Base-by-base conservation (phyloP, 129 eudicot species). In the Smallanthus sonchifolius region DNA sequence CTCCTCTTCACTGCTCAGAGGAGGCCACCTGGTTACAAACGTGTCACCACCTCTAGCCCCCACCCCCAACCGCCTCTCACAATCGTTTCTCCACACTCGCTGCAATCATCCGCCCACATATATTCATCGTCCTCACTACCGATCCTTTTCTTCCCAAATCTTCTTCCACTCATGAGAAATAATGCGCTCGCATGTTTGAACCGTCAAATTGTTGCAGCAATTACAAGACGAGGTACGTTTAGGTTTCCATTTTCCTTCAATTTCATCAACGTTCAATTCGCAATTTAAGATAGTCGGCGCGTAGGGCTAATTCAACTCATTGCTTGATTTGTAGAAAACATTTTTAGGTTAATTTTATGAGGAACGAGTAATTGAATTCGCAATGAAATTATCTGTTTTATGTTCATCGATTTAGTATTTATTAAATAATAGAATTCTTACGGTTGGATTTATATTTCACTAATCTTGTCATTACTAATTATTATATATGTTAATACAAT, bases 21-120 rank as follows among this genome's bases (percentile, higher is more conserved):
- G 65, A 24, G 45, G 82, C 82, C 83, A 79, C 78, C 78, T 79
- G 78, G 78, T 79, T 55, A 65, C 68, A 43, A 72, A 79, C 83
- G 83, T 79, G 83, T 79, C 83, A 79, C 49, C 13, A 42, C 77
- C 60, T 49, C 67, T 71, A 71, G 75, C 82, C 72, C n/a, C 43
- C 52, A 59, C 11, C 55, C 76, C 82, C 47, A 70, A 62, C 81
- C 64, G 51, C 71, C 52, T 43, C 49, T 13, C 11, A 56, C 71
- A 59, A 10, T 67, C 75, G 28, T 57, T 68, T 44, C 62, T 13
- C 54, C 55, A 37, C 48, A 36, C 73, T 40, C 67, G 28, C 76
- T 54, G 35, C 62, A 63, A 40, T 9, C 28, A 48, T 32, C 63
- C 19, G 4, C 40, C 39, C 36, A 7, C 52, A 17, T 51, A 36